A percentile compares a stretch with the other conserved stretches of the same genome.
Conservation (phyloP, 176 grass and related monocot species). For the Hsuehochloa calcarea region DNA sequence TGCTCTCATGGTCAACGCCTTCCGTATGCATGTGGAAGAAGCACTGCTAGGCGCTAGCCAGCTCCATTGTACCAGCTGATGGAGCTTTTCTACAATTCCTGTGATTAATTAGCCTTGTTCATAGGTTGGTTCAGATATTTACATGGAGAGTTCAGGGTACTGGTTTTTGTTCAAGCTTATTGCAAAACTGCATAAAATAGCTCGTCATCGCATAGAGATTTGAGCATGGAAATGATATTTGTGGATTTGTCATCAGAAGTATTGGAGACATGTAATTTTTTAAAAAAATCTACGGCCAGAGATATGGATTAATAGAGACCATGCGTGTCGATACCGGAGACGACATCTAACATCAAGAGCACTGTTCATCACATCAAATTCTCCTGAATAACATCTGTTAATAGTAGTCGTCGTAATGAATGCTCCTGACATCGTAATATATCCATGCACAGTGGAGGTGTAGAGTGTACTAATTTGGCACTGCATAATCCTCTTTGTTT, state of each 20-base stretch:
- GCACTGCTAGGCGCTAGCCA: neutral
- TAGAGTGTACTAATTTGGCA: no score
- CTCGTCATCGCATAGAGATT: neutral
- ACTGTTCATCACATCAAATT: no score
- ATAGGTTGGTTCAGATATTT: neutral
- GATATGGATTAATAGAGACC: neutral
- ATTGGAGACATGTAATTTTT: neutral
- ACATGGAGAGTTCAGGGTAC: neutral
- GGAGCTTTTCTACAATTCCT: no score
- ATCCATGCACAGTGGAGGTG: no score
- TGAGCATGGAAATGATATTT: neutral
- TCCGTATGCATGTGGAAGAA: neutral
- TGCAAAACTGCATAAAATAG: neutral
- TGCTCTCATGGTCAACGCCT: neutral
- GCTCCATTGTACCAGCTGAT: no score
- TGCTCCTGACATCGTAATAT: no score
- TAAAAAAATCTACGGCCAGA: neutral
- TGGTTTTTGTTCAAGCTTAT: neutral
- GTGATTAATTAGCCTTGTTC: no score
- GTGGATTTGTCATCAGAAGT: neutral
- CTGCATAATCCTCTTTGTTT: no score
- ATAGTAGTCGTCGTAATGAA: no score
- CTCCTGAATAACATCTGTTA: no score
- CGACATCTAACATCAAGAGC: neutral
- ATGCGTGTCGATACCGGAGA: neutral